phyloP scores from a whole-genome alignment of 1,284 basidiomycete species.

The Boletus subluridellus region DNA sequence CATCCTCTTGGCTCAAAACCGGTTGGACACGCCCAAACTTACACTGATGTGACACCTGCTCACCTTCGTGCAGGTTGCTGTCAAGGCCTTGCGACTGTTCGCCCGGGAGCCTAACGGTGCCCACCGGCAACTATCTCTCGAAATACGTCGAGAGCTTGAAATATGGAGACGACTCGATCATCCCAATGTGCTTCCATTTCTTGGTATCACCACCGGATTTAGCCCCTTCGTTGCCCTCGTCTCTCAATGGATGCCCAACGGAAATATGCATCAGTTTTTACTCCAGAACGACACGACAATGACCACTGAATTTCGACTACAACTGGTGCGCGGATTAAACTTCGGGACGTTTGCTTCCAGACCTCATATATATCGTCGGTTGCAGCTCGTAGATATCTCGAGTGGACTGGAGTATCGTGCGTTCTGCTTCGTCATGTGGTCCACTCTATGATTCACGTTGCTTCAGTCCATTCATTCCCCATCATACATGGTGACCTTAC shows the following conservation, averaged over 20 bases:
- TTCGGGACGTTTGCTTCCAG: not conserved
- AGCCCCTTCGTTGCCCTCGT: constrained; percentile 14
- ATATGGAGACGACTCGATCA: constrained; percentile 24
- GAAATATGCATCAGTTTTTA: constrained; percentile 13
- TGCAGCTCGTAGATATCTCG: constrained; percentile 17
- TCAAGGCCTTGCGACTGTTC: constrained; percentile 9
- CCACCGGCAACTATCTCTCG: too few species aligned
- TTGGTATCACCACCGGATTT: constrained; percentile 19
- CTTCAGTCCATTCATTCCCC: constrained; percentile 15
- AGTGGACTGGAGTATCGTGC: constrained; percentile 17
- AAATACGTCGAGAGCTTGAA: constrained; percentile 17
- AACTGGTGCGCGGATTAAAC: constrained; percentile 10
- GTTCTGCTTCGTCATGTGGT: not conserved
- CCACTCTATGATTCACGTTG: not conserved
- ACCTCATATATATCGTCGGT: not conserved
- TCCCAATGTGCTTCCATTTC: constrained; percentile 22
- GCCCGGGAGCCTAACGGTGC: too few species aligned
- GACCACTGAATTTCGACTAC: not conserved
- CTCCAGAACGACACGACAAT: constrained; percentile 1
- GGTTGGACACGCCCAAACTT: not conserved
- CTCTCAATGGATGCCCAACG: constrained; percentile 23
- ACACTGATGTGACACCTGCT: not conserved
- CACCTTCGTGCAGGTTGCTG: constrained; percentile 18
- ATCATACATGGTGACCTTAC: constrained; percentile 18
- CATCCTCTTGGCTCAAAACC: not conserved